A percentile compares a stretch with the other conserved stretches of the same genome.
These are phyloP conservation scores for Brassica rapa DNA, from an alignment of 345 rosid genomes.

Conservation along the genomic window DNA sequence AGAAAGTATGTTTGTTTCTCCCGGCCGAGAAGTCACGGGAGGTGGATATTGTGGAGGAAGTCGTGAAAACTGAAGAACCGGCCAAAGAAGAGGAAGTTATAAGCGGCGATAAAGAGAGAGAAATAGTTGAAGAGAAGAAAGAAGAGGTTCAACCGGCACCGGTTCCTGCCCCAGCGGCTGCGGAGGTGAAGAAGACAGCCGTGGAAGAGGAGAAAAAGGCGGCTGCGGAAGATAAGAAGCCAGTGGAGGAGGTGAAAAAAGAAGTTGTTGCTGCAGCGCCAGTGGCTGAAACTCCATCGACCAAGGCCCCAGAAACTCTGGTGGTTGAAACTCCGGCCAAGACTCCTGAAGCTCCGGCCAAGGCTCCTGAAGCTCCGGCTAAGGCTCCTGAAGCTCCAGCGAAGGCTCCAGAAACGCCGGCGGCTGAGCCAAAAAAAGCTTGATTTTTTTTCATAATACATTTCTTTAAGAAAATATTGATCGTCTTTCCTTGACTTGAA, in stretches of 20 bases:
- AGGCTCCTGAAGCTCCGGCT: constrained; percentile 11
- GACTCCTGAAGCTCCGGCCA: constrained; percentile 14
- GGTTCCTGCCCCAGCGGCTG: not conserved
- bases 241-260: constrained; percentile 47
- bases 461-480: constrained; percentile 9
- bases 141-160: constrained; percentile 35
- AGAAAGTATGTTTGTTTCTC: constrained; percentile 18
- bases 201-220: constrained; percentile 27
- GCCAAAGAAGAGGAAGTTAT: constrained; percentile 13
- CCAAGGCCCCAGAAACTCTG: constrained; percentile 4
- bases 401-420: constrained; percentile 25
- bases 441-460: constrained; percentile 28
- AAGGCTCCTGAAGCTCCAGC: constrained; percentile 10
- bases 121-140: constrained; percentile 52
- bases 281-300: constrained; percentile 19
- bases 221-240: constrained; percentile 40
- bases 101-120: constrained; percentile 41
- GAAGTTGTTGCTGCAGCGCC: constrained; percentile 28
- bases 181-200: constrained; percentile 24
- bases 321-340: constrained; percentile 21
- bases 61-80: constrained; percentile 32
- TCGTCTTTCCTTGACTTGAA: not conserved
- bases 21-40: constrained; percentile 44
- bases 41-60: constrained; percentile 35
- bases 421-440: constrained; percentile 49